phyloP scores from a whole-genome alignment of 352 stramenopile genomes.

The Phytophthora citrophthora region DNA sequence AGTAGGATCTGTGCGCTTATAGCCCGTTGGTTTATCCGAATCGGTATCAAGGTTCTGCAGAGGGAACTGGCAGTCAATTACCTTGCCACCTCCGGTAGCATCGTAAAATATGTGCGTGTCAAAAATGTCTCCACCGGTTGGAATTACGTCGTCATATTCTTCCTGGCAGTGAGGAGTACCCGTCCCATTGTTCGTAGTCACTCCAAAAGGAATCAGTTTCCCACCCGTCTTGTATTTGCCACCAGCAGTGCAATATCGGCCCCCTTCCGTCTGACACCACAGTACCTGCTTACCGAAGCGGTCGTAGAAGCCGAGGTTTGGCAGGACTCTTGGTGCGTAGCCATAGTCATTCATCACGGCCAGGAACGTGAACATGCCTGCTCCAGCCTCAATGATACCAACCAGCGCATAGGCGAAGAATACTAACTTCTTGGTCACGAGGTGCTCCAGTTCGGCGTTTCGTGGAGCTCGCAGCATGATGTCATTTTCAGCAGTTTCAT shows the following conservation, averaged over 20 bases:
- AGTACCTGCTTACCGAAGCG: conserved; percentile 89
- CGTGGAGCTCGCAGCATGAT: conserved; percentile 89
- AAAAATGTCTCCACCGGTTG: conserved; percentile 63
- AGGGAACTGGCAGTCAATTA: conserved; percentile 86
- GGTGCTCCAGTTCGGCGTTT: conserved; percentile 79
- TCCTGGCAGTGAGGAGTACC: conserved; percentile 43
- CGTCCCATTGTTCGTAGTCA: conserved; percentile 18
- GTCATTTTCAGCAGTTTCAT: conserved; percentile 87
- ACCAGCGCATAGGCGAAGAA: conserved; percentile 89
- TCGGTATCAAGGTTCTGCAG: conserved; percentile 72
- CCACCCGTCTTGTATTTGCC: conserved; percentile 59
- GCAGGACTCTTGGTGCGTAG: conserved; percentile 82
- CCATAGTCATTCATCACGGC: conserved; percentile 91
- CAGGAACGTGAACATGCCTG: conserved; percentile 91
- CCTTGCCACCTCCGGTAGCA: conserved; percentile 55
- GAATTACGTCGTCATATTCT: conserved; percentile 59
- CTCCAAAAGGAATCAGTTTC: conserved; percentile 41
- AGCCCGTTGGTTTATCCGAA: conserved; percentile 40
- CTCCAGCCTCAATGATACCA: conserved; percentile 86
- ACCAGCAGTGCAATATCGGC: conserved; percentile 71
- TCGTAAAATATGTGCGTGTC: conserved; percentile 88
- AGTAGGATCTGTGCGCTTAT: conserved; percentile 47
- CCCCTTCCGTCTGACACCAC: conserved; percentile 76
- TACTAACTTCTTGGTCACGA: conserved; percentile 92
- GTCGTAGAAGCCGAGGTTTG: conserved; percentile 79